phyloP scores from a whole-genome alignment of 2,329 filamentous ascomycete genomes.

The Venturia nashicola region DNA sequence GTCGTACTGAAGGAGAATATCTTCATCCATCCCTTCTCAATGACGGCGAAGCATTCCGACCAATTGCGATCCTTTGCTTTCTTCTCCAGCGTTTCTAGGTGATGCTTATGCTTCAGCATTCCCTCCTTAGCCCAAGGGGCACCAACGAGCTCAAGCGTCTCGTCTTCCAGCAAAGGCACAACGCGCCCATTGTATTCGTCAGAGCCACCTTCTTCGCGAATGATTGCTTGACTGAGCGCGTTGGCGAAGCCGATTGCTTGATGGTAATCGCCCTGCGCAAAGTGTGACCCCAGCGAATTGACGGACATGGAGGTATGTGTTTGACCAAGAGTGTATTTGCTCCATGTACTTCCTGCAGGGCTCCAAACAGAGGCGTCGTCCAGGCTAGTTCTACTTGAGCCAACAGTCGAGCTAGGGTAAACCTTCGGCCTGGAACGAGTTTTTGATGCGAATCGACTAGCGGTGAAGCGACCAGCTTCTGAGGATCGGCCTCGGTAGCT shows the following conservation, averaged over 20 bases:
- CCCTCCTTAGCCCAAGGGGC: slow-evolving; percentile 99
- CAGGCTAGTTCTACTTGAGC: slow-evolving; percentile 85
- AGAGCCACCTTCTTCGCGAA: slow-evolving; percentile 62
- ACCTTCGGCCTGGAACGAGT: slow-evolving; percentile 68
- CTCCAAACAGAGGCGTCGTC: slow-evolving; percentile 91
- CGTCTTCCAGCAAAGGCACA: slow-evolving; percentile 71
- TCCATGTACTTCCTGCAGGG: slow-evolving; percentile 82
- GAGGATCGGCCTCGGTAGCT: slow-evolving; percentile 60
- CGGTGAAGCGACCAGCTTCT: slow-evolving; percentile 46
- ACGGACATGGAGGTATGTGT: slow-evolving; percentile 85
- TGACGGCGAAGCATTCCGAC: slow-evolving; percentile 89
- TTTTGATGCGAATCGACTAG: slow-evolving; percentile 72
- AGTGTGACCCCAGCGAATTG: slow-evolving; percentile 72
- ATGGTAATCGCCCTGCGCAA: slow-evolving; percentile 71
- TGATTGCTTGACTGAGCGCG: slow-evolving; percentile 90
- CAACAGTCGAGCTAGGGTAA: slow-evolving; percentile 60
- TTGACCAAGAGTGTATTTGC: slow-evolving; percentile 81
- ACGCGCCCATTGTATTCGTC: slow-evolving; percentile 22
- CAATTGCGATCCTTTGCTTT: slow-evolving; percentile 89
- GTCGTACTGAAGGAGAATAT: slow-evolving; percentile 85
- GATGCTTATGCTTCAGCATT: slow-evolving; percentile 90
- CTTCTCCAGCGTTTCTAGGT: slow-evolving; percentile 81
- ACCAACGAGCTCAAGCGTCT: slow-evolving; percentile 78
- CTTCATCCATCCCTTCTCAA: slow-evolving; percentile 88
- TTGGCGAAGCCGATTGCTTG: slow-evolving; percentile 97